Evolutionary conservation across 2,329 filamentous ascomycete species (phyloP).

Genomic region (Knoxdaviesia capensis): DNA sequence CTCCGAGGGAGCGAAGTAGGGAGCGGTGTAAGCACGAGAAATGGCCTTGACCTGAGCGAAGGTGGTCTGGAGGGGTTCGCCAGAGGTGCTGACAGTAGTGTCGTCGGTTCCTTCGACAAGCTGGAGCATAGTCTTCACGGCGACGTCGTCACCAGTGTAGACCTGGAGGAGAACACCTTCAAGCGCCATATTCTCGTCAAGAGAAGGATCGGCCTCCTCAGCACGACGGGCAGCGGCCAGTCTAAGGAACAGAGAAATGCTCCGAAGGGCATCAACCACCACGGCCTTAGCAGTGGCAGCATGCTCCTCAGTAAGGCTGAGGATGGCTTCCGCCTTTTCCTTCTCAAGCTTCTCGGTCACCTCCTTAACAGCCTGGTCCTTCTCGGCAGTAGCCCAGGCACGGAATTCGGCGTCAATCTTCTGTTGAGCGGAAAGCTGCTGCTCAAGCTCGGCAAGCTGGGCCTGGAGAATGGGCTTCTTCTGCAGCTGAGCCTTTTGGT

Average conservation of each 20-base stretch:
- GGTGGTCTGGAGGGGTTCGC: constrained; percentile 44
- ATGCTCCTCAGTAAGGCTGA: constrained; percentile 32
- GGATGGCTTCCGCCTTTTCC: constrained; percentile 30
- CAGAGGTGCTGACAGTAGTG: constrained; percentile 40
- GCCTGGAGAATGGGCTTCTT: constrained; percentile 57
- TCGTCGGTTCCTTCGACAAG: constrained; percentile 55
- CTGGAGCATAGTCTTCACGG: constrained; percentile 57
- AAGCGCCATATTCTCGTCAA: constrained; percentile 60
- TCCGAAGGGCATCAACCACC: constrained; percentile 44
- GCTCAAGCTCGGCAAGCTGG: constrained; percentile 49
- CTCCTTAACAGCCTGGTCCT: constrained; percentile 38
- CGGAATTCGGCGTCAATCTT: constrained; percentile 58
- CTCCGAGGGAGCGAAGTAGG: constrained; percentile 11
- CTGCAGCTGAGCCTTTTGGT: constrained; percentile 57
- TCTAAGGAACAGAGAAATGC: constrained; percentile 61
- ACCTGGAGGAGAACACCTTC: constrained; percentile 63
- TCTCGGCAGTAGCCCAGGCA: constrained; percentile 33
- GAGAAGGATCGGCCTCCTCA: constrained; percentile 41
- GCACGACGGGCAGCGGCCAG: constrained; percentile 57
- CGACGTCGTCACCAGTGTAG: constrained; percentile 57
- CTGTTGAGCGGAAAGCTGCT: constrained; percentile 54
- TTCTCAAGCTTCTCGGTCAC: constrained; percentile 29
- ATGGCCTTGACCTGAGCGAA: constrained; percentile 30
- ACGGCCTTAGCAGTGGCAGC: constrained; percentile 30
- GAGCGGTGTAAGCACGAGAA: constrained; percentile 30